These are phyloP conservation scores for Metschnikowia orientalis DNA, from an alignment of 805 yeast genomes.

Conservation along the genomic window DNA sequence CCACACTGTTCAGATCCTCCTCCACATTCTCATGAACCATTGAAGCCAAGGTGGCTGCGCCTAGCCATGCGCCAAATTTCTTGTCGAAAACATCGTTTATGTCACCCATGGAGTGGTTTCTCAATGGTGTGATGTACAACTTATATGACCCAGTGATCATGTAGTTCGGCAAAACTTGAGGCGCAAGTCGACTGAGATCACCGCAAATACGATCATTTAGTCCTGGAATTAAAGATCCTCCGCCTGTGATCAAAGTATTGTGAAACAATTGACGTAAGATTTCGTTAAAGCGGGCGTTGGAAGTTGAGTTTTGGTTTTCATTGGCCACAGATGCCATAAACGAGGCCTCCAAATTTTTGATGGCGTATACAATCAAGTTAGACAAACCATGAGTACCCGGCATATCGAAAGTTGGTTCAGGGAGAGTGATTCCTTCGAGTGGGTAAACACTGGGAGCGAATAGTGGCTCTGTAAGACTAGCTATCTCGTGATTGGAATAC, in stretches of 20 bases:
- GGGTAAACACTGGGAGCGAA: slow-evolving; percentile 59
- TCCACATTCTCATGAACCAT: slow-evolving; percentile 46
- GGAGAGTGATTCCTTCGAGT: slow-evolving; percentile 32
- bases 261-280: slow-evolving; percentile 33
- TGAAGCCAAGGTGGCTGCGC: slow-evolving; percentile 65
- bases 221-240: slow-evolving; percentile 52
- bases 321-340: slow-evolving; percentile 25
- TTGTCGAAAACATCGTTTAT: slow-evolving; percentile 45
- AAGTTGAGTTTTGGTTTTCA: slow-evolving; percentile 21
- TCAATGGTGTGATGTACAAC: slow-evolving; percentile 20
- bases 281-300: slow-evolving; percentile 34
- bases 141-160: slow-evolving; percentile 26
- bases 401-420: slow-evolving; percentile 38
- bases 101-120: slow-evolving; percentile 26
- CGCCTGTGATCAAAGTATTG: slow-evolving; percentile 58
- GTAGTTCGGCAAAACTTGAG: slow-evolving; percentile 45
- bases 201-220: slow-evolving; percentile 51
- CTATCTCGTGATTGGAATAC: slow-evolving; percentile 40
- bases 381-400: slow-evolving; percentile 48
- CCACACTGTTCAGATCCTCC: slow-evolving; percentile 23
- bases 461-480: slow-evolving; percentile 58
- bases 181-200: slow-evolving; percentile 47
- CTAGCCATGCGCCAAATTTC: slow-evolving; percentile 61
- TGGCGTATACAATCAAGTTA: slow-evolving; percentile 32
- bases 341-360: slow-evolving; percentile 33